Evolutionary conservation across 2,329 filamentous ascomycete species (phyloP), one percentile per base, ranked within the genome.

Genomic region (Simplicillium aogashimaense): DNA sequence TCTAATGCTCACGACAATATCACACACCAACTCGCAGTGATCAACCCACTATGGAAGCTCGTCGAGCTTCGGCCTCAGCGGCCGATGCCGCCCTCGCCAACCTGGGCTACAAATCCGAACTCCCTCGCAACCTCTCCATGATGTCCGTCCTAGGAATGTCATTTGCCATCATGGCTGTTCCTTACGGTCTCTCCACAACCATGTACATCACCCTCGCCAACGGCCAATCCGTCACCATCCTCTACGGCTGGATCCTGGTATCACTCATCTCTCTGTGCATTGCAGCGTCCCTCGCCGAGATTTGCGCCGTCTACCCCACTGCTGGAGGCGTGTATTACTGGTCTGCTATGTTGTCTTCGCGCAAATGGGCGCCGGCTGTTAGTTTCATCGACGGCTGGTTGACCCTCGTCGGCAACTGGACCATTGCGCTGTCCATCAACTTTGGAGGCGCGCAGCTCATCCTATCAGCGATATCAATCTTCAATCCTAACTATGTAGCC

Each of bases 351-450:
- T 69, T 86, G 47, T 70, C 73, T 43, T 78, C 76, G 56, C 69
- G 70, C 47, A 61, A 59, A 37, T 83, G 73, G 67, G 74, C 76
- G 18, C 76, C 78, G 0, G 58, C 78, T 17, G 70, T 84, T 29
- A 82, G 78, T 36, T 87, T 81, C 67, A 71, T 81, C 44, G 84
- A 81, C 2, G 83, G 82, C 35, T 87, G 82, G 82, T 82, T 81
- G 49, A 82, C 78, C 45, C 74, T 81, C 39, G 79, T 80, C 29
- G 81, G 81, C 35, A 86, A 83, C 76, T 80, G 83, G 51, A 77
- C 77, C 20, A 63, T 86, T 36, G 79, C 78, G 1, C 76, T 83
- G 29, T 83, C 79, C 1, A 83, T 80, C 45, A 82, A 82, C n/a
- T 71, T 86, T 34, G 69, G 85, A 5, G 81, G 79, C 34, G 81